Evolutionary conservation across 257 asterid species (phyloP).

Genomic region (Solanum pimpinellifolium): DNA sequence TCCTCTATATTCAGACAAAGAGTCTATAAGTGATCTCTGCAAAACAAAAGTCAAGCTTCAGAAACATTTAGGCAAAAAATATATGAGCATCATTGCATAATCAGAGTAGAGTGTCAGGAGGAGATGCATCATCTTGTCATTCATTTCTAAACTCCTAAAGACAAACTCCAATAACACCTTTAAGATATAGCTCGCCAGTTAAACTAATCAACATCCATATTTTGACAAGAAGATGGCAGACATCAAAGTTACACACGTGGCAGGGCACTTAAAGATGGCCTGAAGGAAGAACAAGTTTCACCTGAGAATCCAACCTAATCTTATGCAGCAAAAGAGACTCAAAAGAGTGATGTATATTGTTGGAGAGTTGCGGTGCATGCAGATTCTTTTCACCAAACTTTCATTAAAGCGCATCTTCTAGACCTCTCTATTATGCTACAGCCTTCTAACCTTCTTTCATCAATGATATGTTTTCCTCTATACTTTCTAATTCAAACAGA

Average conservation of each 20-base stretch:
- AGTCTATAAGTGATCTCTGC: constrained; percentile 62
- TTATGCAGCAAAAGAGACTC: not conserved
- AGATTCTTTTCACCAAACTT: not conserved
- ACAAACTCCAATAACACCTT: not conserved
- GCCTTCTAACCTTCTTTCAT: not conserved
- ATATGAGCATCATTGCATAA: not conserved
- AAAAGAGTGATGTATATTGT: not conserved
- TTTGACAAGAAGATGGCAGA: not conserved
- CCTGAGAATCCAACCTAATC: not conserved
- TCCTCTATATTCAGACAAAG: constrained; percentile 51
- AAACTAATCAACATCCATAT: not conserved
- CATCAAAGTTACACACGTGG: not conserved
- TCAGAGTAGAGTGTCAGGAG: constrained; percentile 1
- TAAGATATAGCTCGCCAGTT: not conserved
- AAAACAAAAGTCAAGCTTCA: not conserved
- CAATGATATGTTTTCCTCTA: not conserved
- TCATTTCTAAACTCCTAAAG: not conserved
- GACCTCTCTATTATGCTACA: not conserved
- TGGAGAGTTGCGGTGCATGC: not conserved
- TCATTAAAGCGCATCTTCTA: not conserved
- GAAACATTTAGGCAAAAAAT: not conserved
- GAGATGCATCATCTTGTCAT: not conserved
- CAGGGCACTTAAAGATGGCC: not conserved
- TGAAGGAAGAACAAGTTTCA: not conserved
- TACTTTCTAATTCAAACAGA: not conserved